Base-by-base conservation (phyloP, 2,329 filamentous ascomycete species). In the Colletotrichum euphorbiae region DNA sequence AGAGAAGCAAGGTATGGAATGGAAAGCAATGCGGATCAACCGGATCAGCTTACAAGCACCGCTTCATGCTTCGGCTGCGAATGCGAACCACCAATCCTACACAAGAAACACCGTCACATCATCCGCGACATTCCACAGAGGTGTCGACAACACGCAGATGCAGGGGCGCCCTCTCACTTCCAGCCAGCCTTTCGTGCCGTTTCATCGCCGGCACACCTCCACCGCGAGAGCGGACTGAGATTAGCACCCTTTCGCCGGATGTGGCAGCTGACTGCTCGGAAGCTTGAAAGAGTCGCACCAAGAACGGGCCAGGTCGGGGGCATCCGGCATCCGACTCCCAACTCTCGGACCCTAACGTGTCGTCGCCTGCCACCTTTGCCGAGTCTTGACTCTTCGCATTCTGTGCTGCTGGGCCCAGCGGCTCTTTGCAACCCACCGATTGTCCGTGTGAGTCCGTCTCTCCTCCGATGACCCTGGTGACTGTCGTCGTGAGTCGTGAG, bases 331-430 rank as follows among this genome's bases (percentile, higher is more conserved):
- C 52, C 55, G 38, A 36, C 13, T n/a, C 51, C 43, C 58, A 56
- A 54, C 63, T 38, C 63, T 62, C 51, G 63, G 63, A 62, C 63
- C 50, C 62, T 65, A 54, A 52, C 55, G 17, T 28, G 62, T 52
- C 45, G 21, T 45, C 12, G 12, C 6, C 38, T 36, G 15, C 24
- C 24, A n/a, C 4, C 19, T 17, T 36, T 45, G 3, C 54, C 48
- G 28, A 51, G 31, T 51, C 48, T 33, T 51, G 15, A 31, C 48
- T 31, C 48, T 51, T 50, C 40, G 54, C 38, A 40, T 45, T 43
- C 38, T 56, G 54, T 46, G 24, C 38, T 17, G 15, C 40, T 45
- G 40, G 17, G n/a, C 4, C 31, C 42, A 13, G 56, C 56, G 56
- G 56, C 56, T 48, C 56, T 28, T 17, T 59, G 51, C 17, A 36